Base-by-base conservation (phyloP, 371 early-diverging fungal genomes). In the Actinomortierella ambigua region DNA sequence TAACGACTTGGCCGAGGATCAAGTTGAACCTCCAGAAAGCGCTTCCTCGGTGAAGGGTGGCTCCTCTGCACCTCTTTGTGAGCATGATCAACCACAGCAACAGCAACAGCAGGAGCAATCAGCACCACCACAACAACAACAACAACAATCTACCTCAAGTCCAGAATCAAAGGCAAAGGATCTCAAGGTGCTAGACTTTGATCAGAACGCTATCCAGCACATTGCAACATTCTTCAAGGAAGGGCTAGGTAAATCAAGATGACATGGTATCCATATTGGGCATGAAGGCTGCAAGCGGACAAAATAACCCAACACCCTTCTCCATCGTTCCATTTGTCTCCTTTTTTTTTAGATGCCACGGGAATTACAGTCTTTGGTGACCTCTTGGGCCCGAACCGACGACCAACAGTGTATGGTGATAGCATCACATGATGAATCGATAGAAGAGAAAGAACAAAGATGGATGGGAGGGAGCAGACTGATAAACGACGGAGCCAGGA, bases 301-400 rank as follows among this genome's bases (percentile, higher is more conserved):
- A n/a, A n/a, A n/a, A n/a, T n/a, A n/a, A n/a, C n/a, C n/a, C n/a
- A n/a, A n/a, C n/a, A 44, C 13, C n/a, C 15, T 44, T 20, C 20
- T 4, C 15, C 20, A 44, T 44, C 4, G 44, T 13, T 13, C 20
- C 3, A 4, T 13, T 13, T 44, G n/a, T 20, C 44, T 13, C 44
- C 20, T 13, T 3, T 20, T 8, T 22, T 22, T 9, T n/a, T 57
- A 71, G 73, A 71, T 46, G 73, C 63, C 1, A 47, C 66, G 20
- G 73, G 73, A 24, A 53, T 71, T 0, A 66, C 65, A 13, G 59
- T 66, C 53, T 66, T 71, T 52, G 66, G 65, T 40, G 59, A 46
- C 2, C 24, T 66, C 0, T 52, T 71, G 2, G 73, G 73, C 4
- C 73, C 73, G 1, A 50, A 23, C 22, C 66, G 73, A 2, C 58